These are phyloP conservation scores for Suillus hirtellus DNA, from an alignment of 768 basidiomycete genomes.

Conservation along the genomic window DNA sequence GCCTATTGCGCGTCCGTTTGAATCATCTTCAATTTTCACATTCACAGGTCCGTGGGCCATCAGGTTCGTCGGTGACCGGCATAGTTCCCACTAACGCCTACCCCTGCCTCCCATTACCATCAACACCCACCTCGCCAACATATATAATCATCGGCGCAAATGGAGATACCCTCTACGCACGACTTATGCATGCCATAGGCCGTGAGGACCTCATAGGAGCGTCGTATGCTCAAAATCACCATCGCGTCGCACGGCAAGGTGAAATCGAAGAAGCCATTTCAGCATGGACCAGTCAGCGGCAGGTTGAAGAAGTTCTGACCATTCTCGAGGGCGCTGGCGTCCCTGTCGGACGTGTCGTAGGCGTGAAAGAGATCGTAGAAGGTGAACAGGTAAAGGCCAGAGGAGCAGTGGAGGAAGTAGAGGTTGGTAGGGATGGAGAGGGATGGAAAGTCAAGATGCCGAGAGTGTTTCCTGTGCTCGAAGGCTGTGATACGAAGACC, in stretches of 20 bases:
- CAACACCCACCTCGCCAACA: slow-evolving; percentile 41
- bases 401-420: slow-evolving; percentile 59
- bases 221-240: slow-evolving; percentile 43
- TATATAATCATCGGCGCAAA: slow-evolving; percentile 76
- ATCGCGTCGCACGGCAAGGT: slow-evolving; percentile 41
- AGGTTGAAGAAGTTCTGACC: slow-evolving; percentile 53
- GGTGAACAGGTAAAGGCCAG: slow-evolving; percentile 55
- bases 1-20: not conserved
- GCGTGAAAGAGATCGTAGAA: slow-evolving; percentile 62
- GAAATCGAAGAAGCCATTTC: slow-evolving; percentile 65
- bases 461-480: slow-evolving; percentile 60
- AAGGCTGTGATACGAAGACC: slow-evolving; percentile 57
- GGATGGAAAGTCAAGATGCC: slow-evolving; percentile 72
- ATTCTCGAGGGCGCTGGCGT: slow-evolving; percentile 53
- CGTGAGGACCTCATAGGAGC: slow-evolving; percentile 62
- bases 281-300: slow-evolving; percentile 53
- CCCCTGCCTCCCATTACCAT: slow-evolving; percentile 54
- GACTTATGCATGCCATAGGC: slow-evolving; percentile 61
- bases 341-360: slow-evolving; percentile 64
- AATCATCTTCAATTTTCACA: not conserved
- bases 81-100: slow-evolving; percentile 78
- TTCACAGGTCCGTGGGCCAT: slow-evolving; percentile 64
- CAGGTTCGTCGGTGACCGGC: slow-evolving; percentile 73
- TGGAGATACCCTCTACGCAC: slow-evolving; percentile 67
- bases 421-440: slow-evolving; percentile 41